phyloP scores from a whole-genome alignment of 1,139 yeast species.

The Taphrina populina region DNA sequence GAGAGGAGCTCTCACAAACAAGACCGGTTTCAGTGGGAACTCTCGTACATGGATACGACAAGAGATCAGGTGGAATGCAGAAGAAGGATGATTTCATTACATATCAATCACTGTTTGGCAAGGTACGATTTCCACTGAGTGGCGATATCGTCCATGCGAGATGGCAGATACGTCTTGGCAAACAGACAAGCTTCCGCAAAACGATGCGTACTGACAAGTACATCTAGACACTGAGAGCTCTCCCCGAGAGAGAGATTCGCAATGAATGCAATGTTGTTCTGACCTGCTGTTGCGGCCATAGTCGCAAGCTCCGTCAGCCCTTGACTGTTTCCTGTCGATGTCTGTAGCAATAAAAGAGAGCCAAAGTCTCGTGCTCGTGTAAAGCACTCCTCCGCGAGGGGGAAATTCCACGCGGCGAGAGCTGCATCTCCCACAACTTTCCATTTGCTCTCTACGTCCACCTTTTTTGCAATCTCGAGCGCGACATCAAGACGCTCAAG shows the following conservation, averaged over 20 bases:
- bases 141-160: slow-evolving; percentile 5
- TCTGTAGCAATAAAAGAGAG: slow-evolving; percentile 75
- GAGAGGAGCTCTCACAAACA: too few relatives aligned
- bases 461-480: slow-evolving; percentile 59
- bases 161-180: slow-evolving; percentile 62
- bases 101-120: too few relatives aligned
- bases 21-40: too few relatives aligned
- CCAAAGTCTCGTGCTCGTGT: slow-evolving; percentile 78
- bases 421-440: slow-evolving; percentile 87
- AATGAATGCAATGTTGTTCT: slow-evolving; percentile 87
- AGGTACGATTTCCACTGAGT: slow-evolving; percentile 12
- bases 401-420: slow-evolving; percentile 71
- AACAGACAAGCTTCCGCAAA: slow-evolving; percentile 82
- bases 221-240: slow-evolving; percentile 59
- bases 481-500: slow-evolving; percentile 72
- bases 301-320: slow-evolving; percentile 64
- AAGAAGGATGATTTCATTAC: neutral
- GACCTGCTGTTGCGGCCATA: slow-evolving; percentile 66
- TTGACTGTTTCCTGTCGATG: slow-evolving; percentile 70
- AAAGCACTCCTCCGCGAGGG: slow-evolving; percentile 77
- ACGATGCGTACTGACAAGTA: slow-evolving; percentile 69
- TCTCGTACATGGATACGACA: too few relatives aligned
- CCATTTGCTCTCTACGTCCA: slow-evolving; percentile 70
- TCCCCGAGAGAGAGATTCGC: slow-evolving; percentile 87
- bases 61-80: neutral